Evolutionary conservation across 208 protist species (phyloP).

Genomic region (Herpetomonas tarakana): DNA sequence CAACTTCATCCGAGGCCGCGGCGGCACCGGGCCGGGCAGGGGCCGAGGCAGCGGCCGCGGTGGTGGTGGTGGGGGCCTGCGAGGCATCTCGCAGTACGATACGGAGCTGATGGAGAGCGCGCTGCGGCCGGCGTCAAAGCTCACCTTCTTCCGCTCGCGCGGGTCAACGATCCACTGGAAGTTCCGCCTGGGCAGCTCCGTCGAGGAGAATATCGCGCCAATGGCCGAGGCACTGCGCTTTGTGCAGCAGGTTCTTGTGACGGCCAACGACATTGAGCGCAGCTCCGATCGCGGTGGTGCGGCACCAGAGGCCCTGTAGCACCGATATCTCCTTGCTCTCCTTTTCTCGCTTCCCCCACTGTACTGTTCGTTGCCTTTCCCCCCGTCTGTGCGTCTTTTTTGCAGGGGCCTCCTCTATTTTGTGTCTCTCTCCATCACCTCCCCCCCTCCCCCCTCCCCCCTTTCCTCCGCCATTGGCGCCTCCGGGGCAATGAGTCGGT

Average conservation of each 20-base stretch:
- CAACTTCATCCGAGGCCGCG: conserved; percentile 43
- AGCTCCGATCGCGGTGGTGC: conserved; percentile 58
- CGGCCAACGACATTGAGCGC: conserved; percentile 80
- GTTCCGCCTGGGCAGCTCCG: conserved; percentile 46
- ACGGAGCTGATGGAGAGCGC: conserved; percentile 30
- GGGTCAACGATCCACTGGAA: conserved; percentile 83
- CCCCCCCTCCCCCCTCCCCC: no score
- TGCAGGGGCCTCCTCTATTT: no score
- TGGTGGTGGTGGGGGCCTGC: conserved; percentile 15
- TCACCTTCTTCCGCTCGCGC: conserved; percentile 77
- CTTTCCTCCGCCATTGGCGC: no score
- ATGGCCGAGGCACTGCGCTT: conserved; percentile 79
- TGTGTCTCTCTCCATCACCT: no score
- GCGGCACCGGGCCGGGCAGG: conserved; percentile 4
- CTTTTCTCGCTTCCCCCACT: not conserved
- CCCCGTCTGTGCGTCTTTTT: no score
- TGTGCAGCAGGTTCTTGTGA: conserved; percentile 73
- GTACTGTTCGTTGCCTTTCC: not conserved
- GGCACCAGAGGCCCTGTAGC: conserved; percentile 63
- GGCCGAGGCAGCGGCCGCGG: conserved; percentile 11
- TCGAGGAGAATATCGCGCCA: conserved; percentile 74
- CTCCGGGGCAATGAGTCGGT: no score
- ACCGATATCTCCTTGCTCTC: not conserved
- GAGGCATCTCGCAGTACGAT: conserved; percentile 13
- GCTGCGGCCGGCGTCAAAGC: conserved; percentile 57